phyloP scores from a whole-genome alignment of 495 filamentous ascomycete genomes.

The Aspergillus ostianus region DNA sequence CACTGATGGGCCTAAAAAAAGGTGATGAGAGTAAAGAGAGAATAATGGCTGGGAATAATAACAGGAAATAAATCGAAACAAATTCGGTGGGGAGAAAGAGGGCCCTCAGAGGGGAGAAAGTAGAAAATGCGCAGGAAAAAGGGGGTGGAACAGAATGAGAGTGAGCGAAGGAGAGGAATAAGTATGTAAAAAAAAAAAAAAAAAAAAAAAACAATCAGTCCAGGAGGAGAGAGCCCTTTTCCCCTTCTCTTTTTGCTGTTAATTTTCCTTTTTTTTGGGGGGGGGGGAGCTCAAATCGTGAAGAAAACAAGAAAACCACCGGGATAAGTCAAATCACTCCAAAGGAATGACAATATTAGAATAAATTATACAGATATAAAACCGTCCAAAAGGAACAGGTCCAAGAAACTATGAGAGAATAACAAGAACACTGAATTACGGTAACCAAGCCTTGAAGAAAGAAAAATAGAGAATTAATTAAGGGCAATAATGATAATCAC shows the following conservation, averaged over 20 bases:
- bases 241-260: not conserved
- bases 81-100: not conserved
- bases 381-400: not conserved
- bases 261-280: not conserved
- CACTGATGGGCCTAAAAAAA: not conserved
- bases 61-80: not conserved
- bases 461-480: not conserved
- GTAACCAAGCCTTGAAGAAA: not conserved
- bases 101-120: conserved; percentile 1
- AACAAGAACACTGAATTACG: conserved; percentile 1
- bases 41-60: conserved; percentile 5
- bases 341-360: not conserved
- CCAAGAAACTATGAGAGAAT: not conserved
- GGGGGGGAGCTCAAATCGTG: not conserved
- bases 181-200: too few species aligned
- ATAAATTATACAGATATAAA: not conserved
- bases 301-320: not conserved
- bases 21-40: not conserved
- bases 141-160: conserved; percentile 7
- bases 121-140: conserved; percentile 10
- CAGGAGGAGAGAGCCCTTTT: not conserved
- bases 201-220: conserved; percentile 9
- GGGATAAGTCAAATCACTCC: not conserved
- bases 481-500: not conserved
- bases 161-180: conserved; percentile 4